Evolutionary conservation across 2,329 filamentous ascomycete species (phyloP).

Genomic region (Malbranchea zuffiana): DNA sequence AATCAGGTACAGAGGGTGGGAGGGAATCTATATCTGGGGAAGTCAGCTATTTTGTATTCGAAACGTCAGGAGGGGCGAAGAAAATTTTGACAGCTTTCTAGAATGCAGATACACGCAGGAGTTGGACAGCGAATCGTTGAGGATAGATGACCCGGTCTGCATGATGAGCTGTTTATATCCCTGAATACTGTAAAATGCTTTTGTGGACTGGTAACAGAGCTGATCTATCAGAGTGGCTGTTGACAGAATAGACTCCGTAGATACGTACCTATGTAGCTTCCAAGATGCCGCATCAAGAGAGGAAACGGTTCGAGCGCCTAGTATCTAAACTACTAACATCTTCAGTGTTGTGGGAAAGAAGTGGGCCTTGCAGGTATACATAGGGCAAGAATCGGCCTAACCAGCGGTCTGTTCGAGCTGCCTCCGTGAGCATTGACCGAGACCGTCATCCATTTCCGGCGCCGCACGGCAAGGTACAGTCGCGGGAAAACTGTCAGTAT

Average conservation of each 20-base stretch:
- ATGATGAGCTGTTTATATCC: conserved; percentile 5
- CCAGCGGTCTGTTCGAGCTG: conserved; percentile 3
- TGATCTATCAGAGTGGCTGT: too few species aligned
- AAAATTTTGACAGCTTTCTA: not conserved
- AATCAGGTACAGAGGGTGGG: not conserved
- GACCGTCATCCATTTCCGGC: conserved; percentile 9
- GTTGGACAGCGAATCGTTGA: conserved; percentile 1
- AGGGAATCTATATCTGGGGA: not conserved
- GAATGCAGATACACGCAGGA: not conserved
- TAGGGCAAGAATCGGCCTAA: conserved; percentile 4
- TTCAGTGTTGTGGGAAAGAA: conserved; percentile 4
- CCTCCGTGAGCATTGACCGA: not conserved
- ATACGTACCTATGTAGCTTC: conserved; percentile 4
- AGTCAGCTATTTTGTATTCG: not conserved
- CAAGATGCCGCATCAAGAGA: conserved; percentile 6
- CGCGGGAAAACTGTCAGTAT: too few species aligned
- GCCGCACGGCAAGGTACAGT: too few species aligned
- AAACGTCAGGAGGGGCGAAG: conserved; percentile 4
- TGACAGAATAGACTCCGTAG: not conserved
- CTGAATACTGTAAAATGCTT: too few species aligned
- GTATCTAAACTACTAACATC: conserved; percentile 2
- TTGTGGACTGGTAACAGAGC: too few species aligned
- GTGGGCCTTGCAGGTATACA: not conserved
- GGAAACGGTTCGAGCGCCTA: conserved; percentile 1
- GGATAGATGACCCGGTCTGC: conserved; percentile 6